Evolutionary conservation across 2,329 filamentous ascomycete species (phyloP).

Genomic region (Rhynchosporium graminicola): DNA sequence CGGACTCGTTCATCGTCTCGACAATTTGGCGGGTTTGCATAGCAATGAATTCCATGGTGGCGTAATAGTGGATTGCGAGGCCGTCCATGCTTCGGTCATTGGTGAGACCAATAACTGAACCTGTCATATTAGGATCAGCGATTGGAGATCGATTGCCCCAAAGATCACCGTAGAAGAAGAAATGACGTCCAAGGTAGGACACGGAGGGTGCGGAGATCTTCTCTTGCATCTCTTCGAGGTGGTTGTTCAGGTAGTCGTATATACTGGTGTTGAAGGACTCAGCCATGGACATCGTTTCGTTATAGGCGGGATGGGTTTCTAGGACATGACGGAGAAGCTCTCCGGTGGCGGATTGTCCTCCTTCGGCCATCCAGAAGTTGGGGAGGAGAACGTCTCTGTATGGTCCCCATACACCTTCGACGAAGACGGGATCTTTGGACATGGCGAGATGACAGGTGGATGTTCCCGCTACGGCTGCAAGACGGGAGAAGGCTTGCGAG

Average conservation of each 20-base stretch:
- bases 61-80: constrained; percentile 90
- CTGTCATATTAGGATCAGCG: constrained; percentile 90
- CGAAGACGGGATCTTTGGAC: constrained; percentile 90
- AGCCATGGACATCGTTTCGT: constrained; percentile 75
- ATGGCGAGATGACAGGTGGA: constrained; percentile 97
- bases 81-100: constrained; percentile 85
- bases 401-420: constrained; percentile 94
- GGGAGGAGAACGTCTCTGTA: constrained; percentile 93
- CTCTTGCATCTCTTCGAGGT: constrained; percentile 74
- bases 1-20: constrained; percentile 86
- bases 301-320: constrained; percentile 90
- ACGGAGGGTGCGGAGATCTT: constrained; percentile 72
- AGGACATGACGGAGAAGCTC: constrained; percentile 93
- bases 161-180: constrained; percentile 98
- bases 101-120: constrained; percentile 81
- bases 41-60: constrained; percentile 96
- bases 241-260: constrained; percentile 91
- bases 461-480: constrained; percentile 93
- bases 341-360: constrained; percentile 93
- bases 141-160: constrained; percentile 96
- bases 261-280: constrained; percentile 84
- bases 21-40: constrained; percentile 96
- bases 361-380: constrained; percentile 94
- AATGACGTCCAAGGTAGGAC: constrained; percentile 84
- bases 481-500: constrained; percentile 87